These are phyloP conservation scores for Cordyceps fumosorosea DNA, from an alignment of 2,329 filamentous ascomycete species.

Conservation along the genomic window DNA sequence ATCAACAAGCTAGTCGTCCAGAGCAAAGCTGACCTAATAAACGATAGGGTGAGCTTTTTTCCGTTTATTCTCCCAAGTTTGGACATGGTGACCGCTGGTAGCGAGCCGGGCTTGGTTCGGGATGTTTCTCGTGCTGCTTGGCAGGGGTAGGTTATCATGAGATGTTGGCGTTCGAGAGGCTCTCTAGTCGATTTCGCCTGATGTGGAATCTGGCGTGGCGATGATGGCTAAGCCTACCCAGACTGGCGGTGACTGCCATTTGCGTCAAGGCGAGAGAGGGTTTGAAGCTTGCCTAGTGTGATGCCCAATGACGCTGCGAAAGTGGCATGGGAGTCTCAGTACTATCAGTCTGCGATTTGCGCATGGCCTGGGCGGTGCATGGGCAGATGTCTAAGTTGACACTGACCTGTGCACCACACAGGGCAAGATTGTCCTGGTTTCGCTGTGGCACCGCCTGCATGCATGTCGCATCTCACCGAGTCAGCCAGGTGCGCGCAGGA, in stretches of 20 bases:
- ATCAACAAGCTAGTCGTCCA: not conserved
- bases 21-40: not conserved
- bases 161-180: not conserved
- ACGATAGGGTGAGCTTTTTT: not conserved
- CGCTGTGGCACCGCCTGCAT: not conserved
- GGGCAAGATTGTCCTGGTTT: not conserved
- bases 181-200: not conserved
- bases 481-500: not conserved
- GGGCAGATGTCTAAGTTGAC: constrained; percentile 4
- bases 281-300: not conserved
- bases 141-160: not conserved
- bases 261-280: not conserved
- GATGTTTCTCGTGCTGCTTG: not conserved
- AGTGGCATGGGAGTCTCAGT: not conserved
- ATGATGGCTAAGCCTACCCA: not conserved
- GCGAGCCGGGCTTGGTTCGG: not conserved
- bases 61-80: not conserved
- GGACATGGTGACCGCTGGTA: not conserved
- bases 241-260: not conserved
- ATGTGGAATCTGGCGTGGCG: not conserved
- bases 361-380: not conserved
- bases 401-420: not conserved
- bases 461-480: not conserved
- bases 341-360: not conserved
- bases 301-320: not conserved